Evolutionary conservation across 2,329 filamentous ascomycete species (phyloP), one percentile per base, ranked within the genome.

Genomic region (Xylariomycetidae sp.): DNA sequence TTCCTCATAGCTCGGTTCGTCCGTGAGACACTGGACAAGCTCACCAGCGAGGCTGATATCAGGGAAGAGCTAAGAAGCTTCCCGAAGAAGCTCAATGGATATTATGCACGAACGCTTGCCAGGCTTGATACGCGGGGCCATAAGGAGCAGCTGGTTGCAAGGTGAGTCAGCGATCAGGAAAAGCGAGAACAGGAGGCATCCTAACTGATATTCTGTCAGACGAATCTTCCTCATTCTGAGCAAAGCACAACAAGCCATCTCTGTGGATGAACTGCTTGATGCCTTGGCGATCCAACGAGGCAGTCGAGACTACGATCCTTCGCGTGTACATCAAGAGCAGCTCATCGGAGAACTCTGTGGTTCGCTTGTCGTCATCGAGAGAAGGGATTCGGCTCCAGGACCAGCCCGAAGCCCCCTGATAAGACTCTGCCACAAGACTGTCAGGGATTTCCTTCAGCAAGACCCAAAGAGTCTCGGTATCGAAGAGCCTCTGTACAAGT

Each of bases 1-100:
- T 40, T 40, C 22, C 35, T 40, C 14, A 29, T 31, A 16, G 35
- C 38, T 5, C 25, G 35, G 10, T 40, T 40, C 18, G 32, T 40
- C 10, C 30, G 24, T 12, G 31, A 40, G 12, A 35, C 35, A n/a
- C 29, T 40, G 2, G 19, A 23, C 14, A 40, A 38, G 28, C 38
- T 40, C 12, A 38, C 32, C 4, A 40, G 38, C 15, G 23, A 38
- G 12, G 38, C n/a, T 16, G 35, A 40, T 12, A 38, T 34, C 6
- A n/a, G 13, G n/a, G 32, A 24, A 9, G 38, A 40, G 24, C 14
- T 40, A 14, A 26, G 10, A 4, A 26, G 13, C 6, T 40, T 40
- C 14, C 38, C 38, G 1, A 40, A 27, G 13, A 32, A 35, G 14
- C 38, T 40, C 10, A 40, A 34, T 19, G 31, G 31, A 3, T 40